Evolutionary conservation across 2,329 filamentous ascomycete genomes (phyloP), one percentile per base, ranked within the genome.

Genomic region (Clarireedia monteithiana): DNA sequence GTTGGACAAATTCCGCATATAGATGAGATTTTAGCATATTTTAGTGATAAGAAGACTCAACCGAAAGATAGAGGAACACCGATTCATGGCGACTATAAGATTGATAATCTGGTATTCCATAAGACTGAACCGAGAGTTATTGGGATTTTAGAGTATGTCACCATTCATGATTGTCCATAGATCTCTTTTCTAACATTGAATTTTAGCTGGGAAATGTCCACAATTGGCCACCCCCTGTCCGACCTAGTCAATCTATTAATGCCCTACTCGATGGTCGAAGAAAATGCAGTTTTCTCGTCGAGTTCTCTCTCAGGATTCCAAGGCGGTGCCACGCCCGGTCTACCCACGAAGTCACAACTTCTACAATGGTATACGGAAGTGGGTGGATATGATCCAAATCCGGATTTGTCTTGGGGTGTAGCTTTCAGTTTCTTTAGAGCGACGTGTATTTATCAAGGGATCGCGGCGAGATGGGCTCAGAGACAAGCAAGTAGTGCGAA

Each of bases 51-150:
- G 62, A 71, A 70, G 56, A 78, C 77, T 50, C 89, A 92, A 72
- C 92, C 92, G 1, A 75, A 78, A 59, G 92, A 97, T 69, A 78
- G 88, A 59, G 84, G 81, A 23, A 86, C 85, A 4, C 80, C 96
- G 60, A 85, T 97, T 30, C 94, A 97, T 68, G 94, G 94, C 38
- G 94, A 99, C 71, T 99, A 92, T 77, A 99, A 97, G 76, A 95
- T 92, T 67, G 88, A 94, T 70, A 94, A 94, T 65, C 71, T 92
- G 62, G 84, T 94, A 42, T 99, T 95, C 71, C 89, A 96, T 75
- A 88, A 88, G 73, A 91, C 88, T 0, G 87, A 92, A 70, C 84
- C 91, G 5, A 78, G 85, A 53, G 91, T 97, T 12, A 91, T 97
- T 71, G 94, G 92, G 4, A 91, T 97, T 54, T 74, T 97, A 5